These are phyloP conservation scores for Rhizopus delemar DNA, from an alignment of 371 early-diverging fungal genomes.

Conservation along the genomic window DNA sequence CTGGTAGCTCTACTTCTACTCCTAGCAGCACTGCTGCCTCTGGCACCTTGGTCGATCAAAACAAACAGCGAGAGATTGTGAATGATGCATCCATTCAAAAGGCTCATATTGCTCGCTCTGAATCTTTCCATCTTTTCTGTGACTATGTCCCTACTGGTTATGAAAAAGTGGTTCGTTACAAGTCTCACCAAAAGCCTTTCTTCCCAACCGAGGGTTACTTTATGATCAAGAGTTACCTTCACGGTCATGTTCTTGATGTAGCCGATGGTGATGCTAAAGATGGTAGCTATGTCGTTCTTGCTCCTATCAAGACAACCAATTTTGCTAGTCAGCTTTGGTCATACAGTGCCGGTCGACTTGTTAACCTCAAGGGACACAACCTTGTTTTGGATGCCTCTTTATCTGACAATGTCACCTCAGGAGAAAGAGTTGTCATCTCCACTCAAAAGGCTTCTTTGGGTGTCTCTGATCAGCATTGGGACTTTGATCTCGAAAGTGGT, in stretches of 20 bases:
- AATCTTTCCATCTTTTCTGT: slow-evolving; percentile 19
- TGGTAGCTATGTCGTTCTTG: slow-evolving; percentile 34
- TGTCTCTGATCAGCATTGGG: slow-evolving; percentile 38
- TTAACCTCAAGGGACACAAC: slow-evolving; percentile 47
- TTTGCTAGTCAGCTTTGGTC: slow-evolving; percentile 59
- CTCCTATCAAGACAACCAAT: slow-evolving; percentile 33
- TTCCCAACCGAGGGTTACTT: slow-evolving; percentile 46
- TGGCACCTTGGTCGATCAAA: background rate
- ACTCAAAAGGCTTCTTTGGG: slow-evolving; percentile 19
- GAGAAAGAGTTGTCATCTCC: slow-evolving; percentile 37
- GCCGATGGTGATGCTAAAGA: slow-evolving; percentile 25
- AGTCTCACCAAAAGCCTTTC: slow-evolving; percentile 22
- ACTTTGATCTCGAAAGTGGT: slow-evolving; percentile 31
- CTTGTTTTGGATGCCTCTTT: slow-evolving; percentile 38
- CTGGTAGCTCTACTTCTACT: no score
- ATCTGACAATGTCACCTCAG: slow-evolving; percentile 26
- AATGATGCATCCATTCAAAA: background rate
- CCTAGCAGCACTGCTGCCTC: no score
- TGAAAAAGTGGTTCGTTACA: slow-evolving; percentile 42
- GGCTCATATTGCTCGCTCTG: slow-evolving; percentile 7
- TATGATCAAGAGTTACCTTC: slow-evolving; percentile 44
- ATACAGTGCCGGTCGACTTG: slow-evolving; percentile 47
- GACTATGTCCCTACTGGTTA: slow-evolving; percentile 44
- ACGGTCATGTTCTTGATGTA: slow-evolving; percentile 46
- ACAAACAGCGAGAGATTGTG: background rate